These are phyloP conservation scores for Thraustotheca clavata DNA, from an alignment of 352 stramenopile species.

Conservation along the genomic window DNA sequence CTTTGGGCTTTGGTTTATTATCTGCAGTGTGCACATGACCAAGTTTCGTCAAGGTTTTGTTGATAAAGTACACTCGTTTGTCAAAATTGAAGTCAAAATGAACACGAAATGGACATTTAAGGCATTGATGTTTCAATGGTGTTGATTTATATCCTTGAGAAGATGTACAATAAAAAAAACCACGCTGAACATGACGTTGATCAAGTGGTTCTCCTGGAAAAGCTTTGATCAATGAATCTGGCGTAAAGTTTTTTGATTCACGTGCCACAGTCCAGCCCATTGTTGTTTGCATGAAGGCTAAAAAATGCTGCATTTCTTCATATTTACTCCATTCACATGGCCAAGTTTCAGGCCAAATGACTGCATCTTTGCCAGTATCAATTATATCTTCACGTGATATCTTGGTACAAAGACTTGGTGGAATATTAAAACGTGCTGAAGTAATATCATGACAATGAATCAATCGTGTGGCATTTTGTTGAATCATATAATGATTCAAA, in stretches of 20 bases:
- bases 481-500: neutral
- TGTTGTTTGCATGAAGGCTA: neutral
- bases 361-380: neutral
- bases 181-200: neutral
- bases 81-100: neutral
- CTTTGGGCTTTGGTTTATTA: neutral
- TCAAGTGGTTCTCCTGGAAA: neutral
- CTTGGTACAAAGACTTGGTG: neutral
- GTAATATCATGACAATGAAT: neutral
- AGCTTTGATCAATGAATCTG: neutral
- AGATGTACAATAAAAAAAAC: neutral
- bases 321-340: neutral
- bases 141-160: neutral
- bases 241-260: neutral
- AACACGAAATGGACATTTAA: neutral
- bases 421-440: neutral
- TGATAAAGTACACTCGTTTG: neutral
- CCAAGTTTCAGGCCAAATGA: neutral
- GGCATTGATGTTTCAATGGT: too few species aligned
- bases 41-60: neutral
- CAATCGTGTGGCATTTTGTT: neutral
- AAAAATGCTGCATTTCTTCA: neutral
- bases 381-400: too few species aligned
- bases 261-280: neutral
- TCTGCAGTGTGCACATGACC: neutral